Evolutionary conservation across 768 basidiomycete species (phyloP).

Genomic region (Tephrocybe sp.): DNA sequence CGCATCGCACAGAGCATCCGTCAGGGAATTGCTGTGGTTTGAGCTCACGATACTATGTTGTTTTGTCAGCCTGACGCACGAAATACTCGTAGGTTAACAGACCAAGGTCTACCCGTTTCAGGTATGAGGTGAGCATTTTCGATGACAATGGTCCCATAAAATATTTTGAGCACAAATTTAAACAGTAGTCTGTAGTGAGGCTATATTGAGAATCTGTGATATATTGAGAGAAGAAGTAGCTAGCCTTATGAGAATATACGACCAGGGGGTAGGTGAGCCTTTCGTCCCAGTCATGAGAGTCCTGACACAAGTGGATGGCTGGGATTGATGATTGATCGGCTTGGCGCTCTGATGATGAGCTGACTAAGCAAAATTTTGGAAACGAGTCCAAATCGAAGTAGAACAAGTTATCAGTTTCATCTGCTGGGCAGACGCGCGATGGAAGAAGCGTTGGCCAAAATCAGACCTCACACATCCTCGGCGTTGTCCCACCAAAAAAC

Average conservation of each 20-base stretch:
- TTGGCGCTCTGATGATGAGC: slow-evolving; percentile 1
- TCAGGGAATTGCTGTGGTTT: slow-evolving; percentile 86
- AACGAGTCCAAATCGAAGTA: not conserved
- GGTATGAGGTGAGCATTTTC: slow-evolving; percentile 77
- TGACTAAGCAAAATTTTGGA: slow-evolving; percentile 35
- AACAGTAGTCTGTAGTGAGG: slow-evolving; percentile 55
- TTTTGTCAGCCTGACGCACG: no score
- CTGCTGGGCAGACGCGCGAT: slow-evolving; percentile 30
- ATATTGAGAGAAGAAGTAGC: slow-evolving; percentile 6
- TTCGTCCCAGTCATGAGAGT: slow-evolving; percentile 20
- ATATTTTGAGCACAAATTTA: slow-evolving; percentile 84
- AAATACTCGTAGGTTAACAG: slow-evolving; percentile 2
- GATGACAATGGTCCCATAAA: slow-evolving; percentile 87
- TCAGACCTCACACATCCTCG: slow-evolving; percentile 82
- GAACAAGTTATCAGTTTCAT: not conserved
- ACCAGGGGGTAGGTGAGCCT: slow-evolving; percentile 49
- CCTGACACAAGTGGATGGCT: no score
- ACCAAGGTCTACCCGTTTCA: slow-evolving; percentile 71
- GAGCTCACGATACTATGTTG: slow-evolving; percentile 75
- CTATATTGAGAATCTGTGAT: not conserved
- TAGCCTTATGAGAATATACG: slow-evolving; percentile 69
- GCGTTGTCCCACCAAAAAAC: slow-evolving; percentile 84
- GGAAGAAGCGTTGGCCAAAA: slow-evolving; percentile 77
- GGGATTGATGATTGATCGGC: no score
- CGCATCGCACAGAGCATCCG: slow-evolving; percentile 69